These are phyloP conservation scores for Neurospora sp. DNA, from an alignment of 495 filamentous ascomycete genomes.

Conservation along the genomic window DNA sequence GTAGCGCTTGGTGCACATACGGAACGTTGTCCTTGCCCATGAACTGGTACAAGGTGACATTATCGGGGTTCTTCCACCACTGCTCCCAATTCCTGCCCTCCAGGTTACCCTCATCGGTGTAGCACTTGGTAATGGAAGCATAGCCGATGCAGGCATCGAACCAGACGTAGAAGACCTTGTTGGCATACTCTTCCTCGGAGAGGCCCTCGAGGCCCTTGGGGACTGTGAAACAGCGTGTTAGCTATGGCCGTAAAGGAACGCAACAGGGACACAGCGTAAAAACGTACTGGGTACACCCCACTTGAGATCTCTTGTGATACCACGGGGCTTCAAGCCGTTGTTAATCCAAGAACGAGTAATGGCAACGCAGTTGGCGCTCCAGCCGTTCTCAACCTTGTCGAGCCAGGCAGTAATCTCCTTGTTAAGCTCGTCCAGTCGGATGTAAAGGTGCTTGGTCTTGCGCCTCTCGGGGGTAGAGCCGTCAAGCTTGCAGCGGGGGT, in stretches of 20 bases:
- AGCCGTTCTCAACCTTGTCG: conserved; percentile 39
- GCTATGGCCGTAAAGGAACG: background rate
- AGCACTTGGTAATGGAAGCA: conserved; percentile 86
- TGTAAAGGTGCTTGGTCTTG: conserved; percentile 55
- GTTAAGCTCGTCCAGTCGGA: conserved; percentile 72
- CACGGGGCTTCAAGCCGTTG: conserved; percentile 69
- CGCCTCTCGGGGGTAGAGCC: conserved; percentile 63
- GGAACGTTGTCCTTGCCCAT: conserved; percentile 97
- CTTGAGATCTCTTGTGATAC: conserved; percentile 85
- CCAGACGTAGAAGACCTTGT: conserved; percentile 95
- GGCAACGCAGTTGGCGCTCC: conserved; percentile 65
- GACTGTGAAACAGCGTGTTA: conserved; percentile 12
- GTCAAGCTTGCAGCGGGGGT: conserved; percentile 70
- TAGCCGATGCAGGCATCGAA: conserved; percentile 98
- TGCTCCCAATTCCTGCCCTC: conserved; percentile 60
- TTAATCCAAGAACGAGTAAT: conserved; percentile 74
- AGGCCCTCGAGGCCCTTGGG: conserved; percentile 18
- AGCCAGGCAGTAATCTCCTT: conserved; percentile 63
- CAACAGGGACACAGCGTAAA: conserved; percentile 47
- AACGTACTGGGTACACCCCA: conserved; percentile 55
- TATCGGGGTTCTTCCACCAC: conserved; percentile 88
- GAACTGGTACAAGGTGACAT: conserved; percentile 92
- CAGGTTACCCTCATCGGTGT: conserved; percentile 46
- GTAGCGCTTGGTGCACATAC: background rate
- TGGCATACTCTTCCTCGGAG: conserved; percentile 40